Percentiles rank a stretch among this genome's conserved stretches.
These are phyloP conservation scores for Rosa lucieae DNA, from an alignment of 306 rosid genomes.

Conservation along the genomic window DNA sequence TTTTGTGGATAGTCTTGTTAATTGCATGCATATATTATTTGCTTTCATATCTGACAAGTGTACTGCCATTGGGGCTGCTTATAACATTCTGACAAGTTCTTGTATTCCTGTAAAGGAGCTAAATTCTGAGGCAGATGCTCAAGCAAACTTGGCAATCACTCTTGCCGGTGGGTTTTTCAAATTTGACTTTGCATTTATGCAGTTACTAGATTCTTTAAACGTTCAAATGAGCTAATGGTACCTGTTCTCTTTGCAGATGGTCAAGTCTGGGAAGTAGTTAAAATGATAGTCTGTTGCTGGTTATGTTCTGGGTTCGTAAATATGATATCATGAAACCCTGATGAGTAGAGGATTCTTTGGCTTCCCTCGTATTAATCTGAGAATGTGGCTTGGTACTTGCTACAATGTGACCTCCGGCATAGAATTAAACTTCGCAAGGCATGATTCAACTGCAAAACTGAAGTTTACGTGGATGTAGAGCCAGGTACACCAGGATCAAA, in stretches of 20 bases:
- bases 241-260: conserved; percentile 58
- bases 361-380: not conserved
- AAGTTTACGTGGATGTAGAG: not conserved
- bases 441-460: not conserved
- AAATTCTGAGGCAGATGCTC: conserved; percentile 84
- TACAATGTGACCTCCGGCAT: not conserved
- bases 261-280: conserved; percentile 44
- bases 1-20: not conserved
- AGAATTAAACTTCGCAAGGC: not conserved
- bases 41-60: not conserved
- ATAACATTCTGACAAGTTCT: conserved; percentile 27
- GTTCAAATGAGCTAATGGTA: not conserved
- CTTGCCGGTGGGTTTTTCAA: conserved; percentile 63
- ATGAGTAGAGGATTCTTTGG: not conserved
- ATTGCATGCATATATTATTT: not conserved
- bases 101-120: conserved; percentile 45
- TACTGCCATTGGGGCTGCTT: conserved; percentile 8
- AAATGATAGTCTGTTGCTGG: not conserved
- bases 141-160: conserved; percentile 77
- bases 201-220: not conserved
- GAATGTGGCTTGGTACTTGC: not conserved
- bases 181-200: conserved; percentile 17
- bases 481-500: not conserved
- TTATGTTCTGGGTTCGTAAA: not conserved
- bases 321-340: not conserved